Evolutionary conservation across 208 protist genomes (phyloP), one percentile per base, ranked within the genome.

Genomic region (Porcisia hertigi): DNA sequence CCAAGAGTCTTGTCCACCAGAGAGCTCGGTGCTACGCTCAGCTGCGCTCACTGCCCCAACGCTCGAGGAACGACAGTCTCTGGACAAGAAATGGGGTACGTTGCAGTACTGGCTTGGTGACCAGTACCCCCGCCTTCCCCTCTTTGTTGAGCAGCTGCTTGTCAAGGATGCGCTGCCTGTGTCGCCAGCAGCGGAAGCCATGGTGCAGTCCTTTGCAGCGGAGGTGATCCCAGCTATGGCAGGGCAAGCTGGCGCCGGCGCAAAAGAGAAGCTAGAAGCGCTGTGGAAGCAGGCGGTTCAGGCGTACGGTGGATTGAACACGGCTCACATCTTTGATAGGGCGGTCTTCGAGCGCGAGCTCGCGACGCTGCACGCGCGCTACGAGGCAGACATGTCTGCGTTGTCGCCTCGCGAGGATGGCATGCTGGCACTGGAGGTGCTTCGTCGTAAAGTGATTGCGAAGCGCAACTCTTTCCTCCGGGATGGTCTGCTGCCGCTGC

Each of bases 51-150:
- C 67, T n/a, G 88, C 84, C 0, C 79, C 91, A 8, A 89, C 86
- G 23, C 67, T 88, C 3, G 88, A 93, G 30, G 93, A 97, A 64
- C 65, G 79, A 2, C 59, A 34, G 41, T 54, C 18, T 23, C 81
- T 97, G 23, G 60, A 52, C 36, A 58, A 64, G 59, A 77, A 74
- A 52, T 94, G 86, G 86, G 87, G 79, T 16, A 86, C 80, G 43
- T 78, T 97, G 85, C 75, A 86, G 72, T 92, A 94, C 72, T 97
- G 93, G 91, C 54, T 95, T 23, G 85, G 83, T 57, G 87, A 94
- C 30, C 58, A 71, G 49, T 47, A 88, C 76, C 89, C 91, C 2
- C 87, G 90, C 0, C 85, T 97, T 39, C 77, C 85, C 9, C 54
- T 92, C 47, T 95, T 88, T 70, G 72, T 97, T 39, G 65, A 82